phyloP scores from a whole-genome alignment of 768 basidiomycete genomes.

The Pleurotus citrinopileatus region DNA sequence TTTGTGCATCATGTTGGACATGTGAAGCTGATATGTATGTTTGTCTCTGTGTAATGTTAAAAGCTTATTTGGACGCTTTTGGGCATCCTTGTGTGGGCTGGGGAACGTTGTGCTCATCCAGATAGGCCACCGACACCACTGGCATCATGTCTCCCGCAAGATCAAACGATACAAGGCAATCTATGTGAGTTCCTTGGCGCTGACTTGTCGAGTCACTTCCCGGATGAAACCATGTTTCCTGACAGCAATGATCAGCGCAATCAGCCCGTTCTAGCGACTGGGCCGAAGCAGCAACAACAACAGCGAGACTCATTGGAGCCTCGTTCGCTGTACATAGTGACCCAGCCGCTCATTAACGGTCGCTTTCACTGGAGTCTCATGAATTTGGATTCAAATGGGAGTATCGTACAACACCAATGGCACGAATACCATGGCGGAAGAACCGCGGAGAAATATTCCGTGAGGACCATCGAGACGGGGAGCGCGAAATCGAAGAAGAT shows the following conservation, averaged over 20 bases:
- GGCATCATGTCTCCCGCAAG: constrained; percentile 4
- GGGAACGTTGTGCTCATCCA: constrained; percentile 4
- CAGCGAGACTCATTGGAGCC: background rate
- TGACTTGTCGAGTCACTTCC: constrained; percentile 1
- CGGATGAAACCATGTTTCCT: constrained; percentile 6
- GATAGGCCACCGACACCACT: background rate
- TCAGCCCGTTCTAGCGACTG: background rate
- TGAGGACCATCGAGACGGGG: background rate
- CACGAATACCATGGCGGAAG: constrained; percentile 8
- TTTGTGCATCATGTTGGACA: background rate
- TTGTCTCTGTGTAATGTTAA: constrained; percentile 10
- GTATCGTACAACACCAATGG: constrained; percentile 8
- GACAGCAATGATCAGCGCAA: constrained; percentile 1
- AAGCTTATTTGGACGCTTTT: constrained; percentile 10
- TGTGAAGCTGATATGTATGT: constrained; percentile 6
- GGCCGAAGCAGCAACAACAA: constrained; percentile 1
- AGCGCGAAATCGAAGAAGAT: constrained; percentile 4
- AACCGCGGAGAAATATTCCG: constrained; percentile 10
- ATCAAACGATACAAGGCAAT: constrained; percentile 4
- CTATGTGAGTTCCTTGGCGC: constrained; percentile 2
- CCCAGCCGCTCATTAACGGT: constrained; percentile 8
- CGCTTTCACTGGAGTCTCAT: constrained; percentile 9
- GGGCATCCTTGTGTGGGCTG: constrained; percentile 1
- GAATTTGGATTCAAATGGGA: constrained; percentile 4
- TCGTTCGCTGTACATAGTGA: constrained; percentile 6